Evolutionary conservation across 768 basidiomycete species (phyloP).

Genomic region (Dioszegia crocea): DNA sequence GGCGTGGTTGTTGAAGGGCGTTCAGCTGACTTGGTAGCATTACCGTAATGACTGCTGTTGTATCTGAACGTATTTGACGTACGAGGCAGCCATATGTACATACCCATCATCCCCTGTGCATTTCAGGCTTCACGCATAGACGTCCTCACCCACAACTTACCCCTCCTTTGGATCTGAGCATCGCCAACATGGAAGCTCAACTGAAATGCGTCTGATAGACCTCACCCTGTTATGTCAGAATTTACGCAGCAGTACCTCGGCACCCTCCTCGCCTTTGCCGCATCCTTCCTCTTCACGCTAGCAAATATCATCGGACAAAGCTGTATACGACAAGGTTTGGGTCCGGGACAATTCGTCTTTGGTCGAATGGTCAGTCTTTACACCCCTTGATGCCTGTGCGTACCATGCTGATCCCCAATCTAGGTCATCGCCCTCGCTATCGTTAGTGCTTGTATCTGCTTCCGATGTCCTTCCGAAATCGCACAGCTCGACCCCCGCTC

Average conservation of each 20-base stretch:
- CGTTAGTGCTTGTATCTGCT: not conserved
- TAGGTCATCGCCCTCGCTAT: not conserved
- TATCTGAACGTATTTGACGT: constrained; percentile 34
- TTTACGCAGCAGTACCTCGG: too few relatives aligned
- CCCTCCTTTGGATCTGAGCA: too few relatives aligned
- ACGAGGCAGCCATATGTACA: too few relatives aligned
- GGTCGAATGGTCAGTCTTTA: not conserved
- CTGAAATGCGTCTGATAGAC: too few relatives aligned
- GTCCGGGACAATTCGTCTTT: not conserved
- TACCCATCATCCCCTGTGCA: too few relatives aligned
- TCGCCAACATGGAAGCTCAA: too few relatives aligned
- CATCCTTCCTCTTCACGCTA: not conserved
- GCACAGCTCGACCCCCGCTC: not conserved
- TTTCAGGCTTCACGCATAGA: too few relatives aligned
- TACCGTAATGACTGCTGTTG: constrained; percentile 46
- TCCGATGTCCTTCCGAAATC: not conserved
- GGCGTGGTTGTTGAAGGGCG: not conserved
- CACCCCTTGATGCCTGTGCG: not conserved
- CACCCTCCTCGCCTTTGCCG: not conserved
- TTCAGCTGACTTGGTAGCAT: constrained; percentile 25
- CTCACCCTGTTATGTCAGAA: too few relatives aligned
- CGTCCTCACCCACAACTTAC: too few relatives aligned
- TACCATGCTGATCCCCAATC: not conserved
- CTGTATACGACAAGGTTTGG: not conserved
- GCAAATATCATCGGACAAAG: not conserved